Evolutionary conservation across 2,329 filamentous ascomycete species (phyloP).

Genomic region (Curvularia sp.): DNA sequence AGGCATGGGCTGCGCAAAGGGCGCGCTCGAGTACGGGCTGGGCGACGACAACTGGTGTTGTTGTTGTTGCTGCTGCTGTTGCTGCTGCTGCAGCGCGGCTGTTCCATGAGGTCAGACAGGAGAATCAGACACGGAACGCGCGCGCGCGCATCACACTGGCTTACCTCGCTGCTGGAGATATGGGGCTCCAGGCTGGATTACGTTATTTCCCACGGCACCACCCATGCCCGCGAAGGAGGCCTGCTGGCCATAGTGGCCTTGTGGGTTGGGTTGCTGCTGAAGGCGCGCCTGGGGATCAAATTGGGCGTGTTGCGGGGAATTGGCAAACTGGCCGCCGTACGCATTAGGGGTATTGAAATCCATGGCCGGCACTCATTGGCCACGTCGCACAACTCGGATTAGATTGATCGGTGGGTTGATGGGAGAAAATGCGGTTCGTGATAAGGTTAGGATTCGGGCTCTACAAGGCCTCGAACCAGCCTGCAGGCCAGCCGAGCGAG

Average conservation of each 20-base stretch:
- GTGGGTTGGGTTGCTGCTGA: slow-evolving; percentile 41
- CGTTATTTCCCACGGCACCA: slow-evolving; percentile 24
- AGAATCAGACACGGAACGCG: not conserved
- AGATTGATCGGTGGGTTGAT: slow-evolving; percentile 45
- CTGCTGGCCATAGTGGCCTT: slow-evolving; percentile 46
- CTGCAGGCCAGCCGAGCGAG: slow-evolving; percentile 20
- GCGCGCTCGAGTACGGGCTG: slow-evolving; percentile 51
- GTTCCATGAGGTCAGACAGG: slow-evolving; percentile 29
- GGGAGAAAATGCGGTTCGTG: slow-evolving; percentile 43
- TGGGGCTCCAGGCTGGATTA: slow-evolving; percentile 47
- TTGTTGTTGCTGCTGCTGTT: slow-evolving; percentile 39
- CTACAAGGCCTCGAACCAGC: slow-evolving; percentile 13
- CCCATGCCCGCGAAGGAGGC: slow-evolving; percentile 32
- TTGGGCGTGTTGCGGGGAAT: slow-evolving; percentile 45
- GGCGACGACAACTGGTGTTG: slow-evolving; percentile 48
- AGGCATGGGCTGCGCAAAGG: slow-evolving; percentile 50
- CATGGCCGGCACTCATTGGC: slow-evolving; percentile 50
- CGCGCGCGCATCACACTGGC: slow-evolving; percentile 32
- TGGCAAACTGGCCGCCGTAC: slow-evolving; percentile 44
- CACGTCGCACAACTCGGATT: slow-evolving; percentile 49
- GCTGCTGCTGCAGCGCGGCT: slow-evolving; percentile 31
- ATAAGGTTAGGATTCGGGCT: slow-evolving; percentile 33
- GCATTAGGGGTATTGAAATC: slow-evolving; percentile 51
- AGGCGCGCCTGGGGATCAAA: slow-evolving; percentile 47
- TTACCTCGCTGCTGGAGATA: slow-evolving; percentile 50